Percentiles rank a stretch among this genome's conserved stretches.
Conservation (phyloP, 1,284 basidiomycete genomes). For the Microbotryum silenes-acaulis region DNA sequence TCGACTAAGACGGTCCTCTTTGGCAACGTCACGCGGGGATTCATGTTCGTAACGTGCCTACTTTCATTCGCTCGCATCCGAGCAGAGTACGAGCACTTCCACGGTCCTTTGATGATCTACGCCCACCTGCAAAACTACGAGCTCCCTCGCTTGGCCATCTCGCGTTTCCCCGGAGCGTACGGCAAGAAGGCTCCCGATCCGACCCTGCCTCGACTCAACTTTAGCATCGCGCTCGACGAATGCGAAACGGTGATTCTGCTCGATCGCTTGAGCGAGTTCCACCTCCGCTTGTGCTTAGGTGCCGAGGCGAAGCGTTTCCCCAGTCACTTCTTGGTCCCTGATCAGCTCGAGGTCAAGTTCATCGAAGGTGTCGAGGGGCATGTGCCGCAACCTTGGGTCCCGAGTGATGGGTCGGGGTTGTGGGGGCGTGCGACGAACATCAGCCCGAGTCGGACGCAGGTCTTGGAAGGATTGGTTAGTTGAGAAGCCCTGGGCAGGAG, state of each 20-base stretch:
- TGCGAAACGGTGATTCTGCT: constrained; percentile 62
- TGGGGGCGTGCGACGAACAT: constrained; percentile 61
- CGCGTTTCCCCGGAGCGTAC: constrained; percentile 46
- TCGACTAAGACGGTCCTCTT: constrained; percentile 70
- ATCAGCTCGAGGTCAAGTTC: constrained; percentile 72
- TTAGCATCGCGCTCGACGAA: constrained; percentile 30
- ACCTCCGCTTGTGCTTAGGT: constrained; percentile 74
- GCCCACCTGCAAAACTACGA: constrained; percentile 68
- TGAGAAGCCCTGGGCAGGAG: constrained; percentile 66
- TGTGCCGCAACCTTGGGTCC: constrained; percentile 71
- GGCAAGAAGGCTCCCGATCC: constrained; percentile 16
- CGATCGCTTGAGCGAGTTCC: constrained; percentile 59
- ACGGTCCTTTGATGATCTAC: constrained; percentile 71
- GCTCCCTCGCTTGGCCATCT: constrained; percentile 65
- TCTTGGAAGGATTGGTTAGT: constrained; percentile 64
- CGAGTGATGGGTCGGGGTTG: constrained; percentile 43
- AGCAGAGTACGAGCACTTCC: constrained; percentile 81
- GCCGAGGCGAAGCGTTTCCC: constrained; percentile 98
- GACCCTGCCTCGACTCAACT: constrained; percentile 20
- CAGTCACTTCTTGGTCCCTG: constrained; percentile 77
- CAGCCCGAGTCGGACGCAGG: constrained; percentile 61
- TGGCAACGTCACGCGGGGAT: constrained; percentile 61
- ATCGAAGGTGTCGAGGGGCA: constrained; percentile 83
- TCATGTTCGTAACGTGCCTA: constrained; percentile 57
- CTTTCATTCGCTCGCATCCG: constrained; percentile 71